Percentiles rank a stretch among this genome's conserved stretches.
Conservation (phyloP, 116 monocot genomes). For the Phalaenopsis hybrid region DNA sequence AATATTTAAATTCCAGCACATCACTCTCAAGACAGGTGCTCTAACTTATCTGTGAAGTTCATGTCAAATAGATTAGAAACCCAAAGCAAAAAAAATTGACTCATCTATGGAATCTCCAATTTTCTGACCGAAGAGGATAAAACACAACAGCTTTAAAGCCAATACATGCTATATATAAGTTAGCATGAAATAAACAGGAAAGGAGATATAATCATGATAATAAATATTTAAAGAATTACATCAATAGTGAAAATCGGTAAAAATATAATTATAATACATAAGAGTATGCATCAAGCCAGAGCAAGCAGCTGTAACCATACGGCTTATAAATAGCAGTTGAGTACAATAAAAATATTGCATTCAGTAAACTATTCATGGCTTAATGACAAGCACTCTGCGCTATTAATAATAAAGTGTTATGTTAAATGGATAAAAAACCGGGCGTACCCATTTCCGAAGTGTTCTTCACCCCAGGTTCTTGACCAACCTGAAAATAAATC, state of each 20-base stretch:
- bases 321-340: neutral
- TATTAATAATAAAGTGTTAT: neutral
- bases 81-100: neutral
- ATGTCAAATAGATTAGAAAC: too few relatives aligned
- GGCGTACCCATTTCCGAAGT: conserved; percentile 82
- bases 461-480: conserved; percentile 98
- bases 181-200: neutral
- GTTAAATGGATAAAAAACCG: neutral
- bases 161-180: neutral
- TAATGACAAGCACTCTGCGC: neutral
- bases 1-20: too few relatives aligned
- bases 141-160: neutral
- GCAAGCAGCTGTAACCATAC: neutral
- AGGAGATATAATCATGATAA: too few relatives aligned
- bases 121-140: neutral
- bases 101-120: neutral
- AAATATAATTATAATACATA: neutral
- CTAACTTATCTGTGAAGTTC: too few relatives aligned
- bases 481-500: conserved; percentile 65
- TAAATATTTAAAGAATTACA: neutral
- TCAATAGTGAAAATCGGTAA: neutral
- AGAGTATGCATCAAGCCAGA: neutral
- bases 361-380: too few relatives aligned
- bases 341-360: too few relatives aligned
- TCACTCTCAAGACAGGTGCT: too few relatives aligned